Percentiles rank a stretch among this genome's conserved stretches.
Conservation (phyloP, 192 early-diverging fungal genomes). For the Backusella circina region DNA sequence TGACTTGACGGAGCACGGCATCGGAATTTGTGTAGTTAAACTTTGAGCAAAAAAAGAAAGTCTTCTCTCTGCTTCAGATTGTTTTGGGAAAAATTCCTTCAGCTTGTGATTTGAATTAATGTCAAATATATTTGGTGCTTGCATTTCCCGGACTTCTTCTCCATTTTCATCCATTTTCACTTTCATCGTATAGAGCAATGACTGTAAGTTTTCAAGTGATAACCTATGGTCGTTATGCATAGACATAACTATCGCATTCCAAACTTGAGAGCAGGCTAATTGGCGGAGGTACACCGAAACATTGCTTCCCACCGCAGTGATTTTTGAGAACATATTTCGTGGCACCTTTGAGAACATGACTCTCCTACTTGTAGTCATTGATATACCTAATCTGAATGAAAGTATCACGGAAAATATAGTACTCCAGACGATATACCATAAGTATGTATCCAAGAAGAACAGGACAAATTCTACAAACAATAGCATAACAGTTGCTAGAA, state of each 20-base stretch:
- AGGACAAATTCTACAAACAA: conserved; percentile 58
- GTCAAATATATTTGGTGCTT: conserved; percentile 15
- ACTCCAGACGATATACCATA: conserved; percentile 74
- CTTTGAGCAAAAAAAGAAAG: conserved; percentile 73
- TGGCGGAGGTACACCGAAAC: conserved; percentile 60
- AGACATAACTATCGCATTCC: conserved; percentile 68
- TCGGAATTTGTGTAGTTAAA: conserved; percentile 59
- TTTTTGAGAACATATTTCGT: conserved; percentile 62
- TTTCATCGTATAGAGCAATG: conserved; percentile 55
- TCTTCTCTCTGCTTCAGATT: conserved; percentile 63
- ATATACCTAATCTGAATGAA: conserved; percentile 60
- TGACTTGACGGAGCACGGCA: conserved; percentile 58
- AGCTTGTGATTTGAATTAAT: conserved; percentile 38
- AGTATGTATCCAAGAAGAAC: conserved; percentile 72
- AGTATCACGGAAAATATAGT: conserved; percentile 63
- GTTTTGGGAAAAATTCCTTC: conserved; percentile 40
- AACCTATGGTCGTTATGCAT: conserved; percentile 68
- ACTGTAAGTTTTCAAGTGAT: conserved; percentile 58
- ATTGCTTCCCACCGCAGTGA: conserved; percentile 51
- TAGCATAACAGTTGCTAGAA: conserved; percentile 53
- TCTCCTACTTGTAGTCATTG: conserved; percentile 66
- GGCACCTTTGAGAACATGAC: conserved; percentile 62
- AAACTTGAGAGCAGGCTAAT: conserved; percentile 66
- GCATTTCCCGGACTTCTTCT: conserved; percentile 3
- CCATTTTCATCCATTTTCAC: conserved; percentile 45